Conservation (phyloP, 441 rosid species). For the Theobroma grandiflorum region DNA sequence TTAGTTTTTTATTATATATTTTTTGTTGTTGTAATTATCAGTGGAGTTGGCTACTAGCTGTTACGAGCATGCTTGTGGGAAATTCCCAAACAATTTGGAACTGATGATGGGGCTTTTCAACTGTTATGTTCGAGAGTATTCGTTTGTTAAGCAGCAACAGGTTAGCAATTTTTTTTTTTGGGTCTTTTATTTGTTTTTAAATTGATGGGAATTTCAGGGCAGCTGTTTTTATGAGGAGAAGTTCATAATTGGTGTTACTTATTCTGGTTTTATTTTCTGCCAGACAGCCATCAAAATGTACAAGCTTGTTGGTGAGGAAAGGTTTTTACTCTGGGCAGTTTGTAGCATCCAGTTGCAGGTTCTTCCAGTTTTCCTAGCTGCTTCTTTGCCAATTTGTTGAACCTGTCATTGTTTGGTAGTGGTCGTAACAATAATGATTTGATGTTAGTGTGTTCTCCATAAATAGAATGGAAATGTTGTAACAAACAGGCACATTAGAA, state of each 20-base stretch:
- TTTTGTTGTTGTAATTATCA: conserved; percentile 36
- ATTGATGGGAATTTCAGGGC: conserved; percentile 14
- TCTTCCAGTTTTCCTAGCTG: conserved; percentile 21
- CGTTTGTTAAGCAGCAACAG: conserved; percentile 98
- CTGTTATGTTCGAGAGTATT: conserved; percentile 95
- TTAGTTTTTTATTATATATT: background rate
- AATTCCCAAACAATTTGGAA: conserved; percentile 83
- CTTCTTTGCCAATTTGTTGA: background rate
- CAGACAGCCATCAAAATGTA: conserved; percentile 99
- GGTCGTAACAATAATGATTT: background rate
- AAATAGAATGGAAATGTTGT: background rate
- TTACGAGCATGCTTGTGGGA: conserved; percentile 88
- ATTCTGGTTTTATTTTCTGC: conserved; percentile 39
- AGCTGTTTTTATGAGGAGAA: conserved; percentile 16
- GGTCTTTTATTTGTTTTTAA: background rate
- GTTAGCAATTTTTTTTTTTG: conserved; percentile 45
- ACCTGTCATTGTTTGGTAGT: background rate
- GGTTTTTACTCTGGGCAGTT: conserved; percentile 98
- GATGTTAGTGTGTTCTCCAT: background rate
- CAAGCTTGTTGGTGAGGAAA: conserved; percentile 92
- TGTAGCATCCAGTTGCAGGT: conserved; percentile 99
- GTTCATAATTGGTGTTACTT: conserved; percentile 24
- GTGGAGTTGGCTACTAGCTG: conserved; percentile 98
- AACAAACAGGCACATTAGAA: background rate
- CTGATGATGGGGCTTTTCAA: conserved; percentile 98